A percentile compares a stretch with the other conserved stretches of the same genome.
phyloP scores from a whole-genome alignment of 768 basidiomycete genomes.

The Pisolithus tinctorius region DNA sequence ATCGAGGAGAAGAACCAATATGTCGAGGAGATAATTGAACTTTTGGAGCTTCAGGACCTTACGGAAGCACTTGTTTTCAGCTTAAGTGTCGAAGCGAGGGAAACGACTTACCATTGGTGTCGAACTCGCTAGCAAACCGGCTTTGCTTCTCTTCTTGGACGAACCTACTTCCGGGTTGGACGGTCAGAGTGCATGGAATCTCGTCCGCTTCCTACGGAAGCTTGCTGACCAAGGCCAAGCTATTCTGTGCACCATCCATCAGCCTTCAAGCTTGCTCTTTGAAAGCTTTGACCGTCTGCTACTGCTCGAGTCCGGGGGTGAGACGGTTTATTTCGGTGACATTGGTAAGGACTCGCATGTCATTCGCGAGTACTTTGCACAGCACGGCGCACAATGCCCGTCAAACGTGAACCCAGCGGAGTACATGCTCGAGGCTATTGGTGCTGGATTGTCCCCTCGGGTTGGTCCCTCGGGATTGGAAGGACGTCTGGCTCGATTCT shows the following conservation, averaged over 20 bases:
- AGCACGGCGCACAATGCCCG: conserved; percentile 66
- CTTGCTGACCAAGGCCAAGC: conserved; percentile 83
- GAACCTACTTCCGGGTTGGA: conserved; percentile 54
- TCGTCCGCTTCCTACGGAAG: conserved; percentile 76
- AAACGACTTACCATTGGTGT: conserved; percentile 91
- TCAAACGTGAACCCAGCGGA: conserved; percentile 72
- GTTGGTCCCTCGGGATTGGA: conserved; percentile 82
- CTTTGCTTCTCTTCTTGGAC: conserved; percentile 24
- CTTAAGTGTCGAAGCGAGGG: conserved; percentile 59
- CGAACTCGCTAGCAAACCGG: conserved; percentile 72
- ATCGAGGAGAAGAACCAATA: conserved; percentile 72
- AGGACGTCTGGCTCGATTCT: conserved; percentile 78
- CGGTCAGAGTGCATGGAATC: conserved; percentile 69
- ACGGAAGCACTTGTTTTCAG: conserved; percentile 77
- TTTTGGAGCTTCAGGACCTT: conserved; percentile 77
- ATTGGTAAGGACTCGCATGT: conserved; percentile 68
- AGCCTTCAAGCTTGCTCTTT: conserved; percentile 81
- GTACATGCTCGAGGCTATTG: conserved; percentile 82
- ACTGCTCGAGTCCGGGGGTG: conserved; percentile 69
- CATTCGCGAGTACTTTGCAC: conserved; percentile 70
- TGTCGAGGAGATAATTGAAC: conserved; percentile 76
- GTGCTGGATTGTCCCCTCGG: conserved; percentile 68
- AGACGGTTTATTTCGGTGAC: conserved; percentile 92
- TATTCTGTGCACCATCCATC: conserved; percentile 87
- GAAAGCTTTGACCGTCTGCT: conserved; percentile 76